Evolutionary conservation across 352 stramenopile species (phyloP).

Genomic region (Phytophthora sp.): DNA sequence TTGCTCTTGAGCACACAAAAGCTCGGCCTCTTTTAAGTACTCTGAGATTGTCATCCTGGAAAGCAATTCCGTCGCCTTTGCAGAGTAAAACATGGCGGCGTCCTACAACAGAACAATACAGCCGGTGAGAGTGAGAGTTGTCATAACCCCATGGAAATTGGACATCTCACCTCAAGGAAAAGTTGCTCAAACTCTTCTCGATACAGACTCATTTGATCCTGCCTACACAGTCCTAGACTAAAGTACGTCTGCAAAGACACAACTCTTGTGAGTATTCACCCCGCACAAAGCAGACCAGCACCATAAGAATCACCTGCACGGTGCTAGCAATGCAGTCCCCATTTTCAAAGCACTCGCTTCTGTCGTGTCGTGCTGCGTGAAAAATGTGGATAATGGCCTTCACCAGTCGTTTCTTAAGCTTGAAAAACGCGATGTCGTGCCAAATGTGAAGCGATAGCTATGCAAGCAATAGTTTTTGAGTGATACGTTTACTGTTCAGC

Average conservation of each 20-base stretch:
- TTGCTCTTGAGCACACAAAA: conserved; percentile 81
- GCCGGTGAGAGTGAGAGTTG: too few species aligned
- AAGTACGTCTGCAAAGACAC: conserved; percentile 71
- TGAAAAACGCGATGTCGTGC: conserved; percentile 78
- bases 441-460: conserved; percentile 88
- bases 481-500: neutral
- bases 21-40: conserved; percentile 75
- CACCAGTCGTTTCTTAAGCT: conserved; percentile 74
- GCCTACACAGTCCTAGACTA: conserved; percentile 69
- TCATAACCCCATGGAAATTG: too few species aligned
- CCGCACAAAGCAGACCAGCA: too few species aligned
- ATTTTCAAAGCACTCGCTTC: conserved; percentile 74
- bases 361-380: conserved; percentile 50
- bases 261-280: conserved; percentile 2
- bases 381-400: conserved; percentile 74
- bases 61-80: conserved; percentile 66
- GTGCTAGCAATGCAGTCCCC: conserved; percentile 70
- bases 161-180: conserved; percentile 61
- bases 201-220: conserved; percentile 85
- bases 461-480: neutral
- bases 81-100: conserved; percentile 69
- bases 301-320: conserved; percentile 55
- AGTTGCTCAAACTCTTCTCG: conserved; percentile 75
- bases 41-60: conserved; percentile 73
- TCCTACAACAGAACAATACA: conserved; percentile 45